Evolutionary conservation across 208 protist species (phyloP).

Genomic region (Trypanosoma boissoni): DNA sequence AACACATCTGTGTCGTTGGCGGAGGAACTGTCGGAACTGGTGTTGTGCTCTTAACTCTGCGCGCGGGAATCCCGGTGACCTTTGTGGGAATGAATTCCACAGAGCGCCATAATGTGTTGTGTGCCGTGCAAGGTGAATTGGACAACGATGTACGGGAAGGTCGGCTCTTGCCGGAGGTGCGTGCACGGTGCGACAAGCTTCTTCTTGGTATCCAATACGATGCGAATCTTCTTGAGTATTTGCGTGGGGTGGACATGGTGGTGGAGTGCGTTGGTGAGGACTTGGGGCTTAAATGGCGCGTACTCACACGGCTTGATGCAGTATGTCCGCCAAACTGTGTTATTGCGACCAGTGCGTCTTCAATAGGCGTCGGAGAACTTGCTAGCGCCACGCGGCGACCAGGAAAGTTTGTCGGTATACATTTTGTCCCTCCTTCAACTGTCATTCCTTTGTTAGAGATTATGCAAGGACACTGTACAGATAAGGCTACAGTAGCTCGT

Average conservation of each 20-base stretch:
- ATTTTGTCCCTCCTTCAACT: constrained; percentile 87
- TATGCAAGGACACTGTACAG: constrained; percentile 32
- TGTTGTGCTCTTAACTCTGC: constrained; percentile 67
- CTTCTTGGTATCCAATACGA: constrained; percentile 31
- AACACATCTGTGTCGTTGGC: constrained; percentile 68
- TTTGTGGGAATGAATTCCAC: constrained; percentile 68
- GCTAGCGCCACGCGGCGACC: constrained; percentile 48
- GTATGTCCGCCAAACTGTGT: constrained; percentile 70
- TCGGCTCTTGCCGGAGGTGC: constrained; percentile 22
- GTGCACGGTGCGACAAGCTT: constrained; percentile 29
- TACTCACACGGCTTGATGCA: constrained; percentile 66
- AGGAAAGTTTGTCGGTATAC: constrained; percentile 65
- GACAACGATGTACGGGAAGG: constrained; percentile 28
- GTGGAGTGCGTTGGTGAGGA: constrained; percentile 77
- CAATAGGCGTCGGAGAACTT: constrained; percentile 61
- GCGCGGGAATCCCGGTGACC: constrained; percentile 44
- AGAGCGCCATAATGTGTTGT: constrained; percentile 18
- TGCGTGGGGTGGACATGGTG: constrained; percentile 57
- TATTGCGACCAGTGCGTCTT: constrained; percentile 63
- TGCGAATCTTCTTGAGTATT: constrained; percentile 26
- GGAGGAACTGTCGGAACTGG: constrained; percentile 77
- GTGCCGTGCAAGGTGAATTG: constrained; percentile 30
- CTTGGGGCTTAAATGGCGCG: constrained; percentile 54
- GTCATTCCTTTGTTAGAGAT: constrained; percentile 84
- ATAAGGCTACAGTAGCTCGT: constrained; percentile 40